Conservation (phyloP, 2,329 filamentous ascomycete species). For the Aspergillus sojae region DNA sequence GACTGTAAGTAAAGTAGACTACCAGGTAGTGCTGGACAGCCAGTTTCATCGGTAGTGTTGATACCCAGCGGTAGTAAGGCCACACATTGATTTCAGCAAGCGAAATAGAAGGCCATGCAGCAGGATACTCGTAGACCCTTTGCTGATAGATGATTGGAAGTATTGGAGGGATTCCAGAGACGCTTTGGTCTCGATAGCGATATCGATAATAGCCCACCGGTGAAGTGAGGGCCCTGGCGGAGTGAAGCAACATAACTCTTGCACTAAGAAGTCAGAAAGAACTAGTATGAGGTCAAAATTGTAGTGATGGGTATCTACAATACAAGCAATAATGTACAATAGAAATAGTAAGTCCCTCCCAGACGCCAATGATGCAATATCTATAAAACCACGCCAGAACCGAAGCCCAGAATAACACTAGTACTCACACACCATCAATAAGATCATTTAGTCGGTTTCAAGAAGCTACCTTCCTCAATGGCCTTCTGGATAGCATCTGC, state of each 20-base stretch:
- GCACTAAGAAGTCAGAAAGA: not conserved
- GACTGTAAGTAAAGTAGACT: too few relatives aligned
- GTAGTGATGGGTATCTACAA: conserved; percentile 1
- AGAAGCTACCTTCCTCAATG: conserved; percentile 37
- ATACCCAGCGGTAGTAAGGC: too few relatives aligned
- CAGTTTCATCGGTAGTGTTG: too few relatives aligned
- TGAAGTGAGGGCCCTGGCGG: not conserved
- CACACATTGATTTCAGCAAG: too few relatives aligned
- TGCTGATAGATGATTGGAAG: not conserved
- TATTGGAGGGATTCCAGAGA: not conserved
- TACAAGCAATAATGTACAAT: not conserved
- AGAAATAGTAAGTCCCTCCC: not conserved
- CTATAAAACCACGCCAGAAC: not conserved
- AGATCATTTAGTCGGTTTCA: conserved; percentile 23
- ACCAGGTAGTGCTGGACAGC: too few relatives aligned
- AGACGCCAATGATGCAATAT: not conserved
- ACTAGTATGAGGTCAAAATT: not conserved
- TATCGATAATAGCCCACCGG: not conserved
- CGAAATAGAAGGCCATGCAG: not conserved
- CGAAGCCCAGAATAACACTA: not conserved
- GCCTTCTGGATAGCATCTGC: conserved; percentile 48
- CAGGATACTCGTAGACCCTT: not conserved
- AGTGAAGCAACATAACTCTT: not conserved
- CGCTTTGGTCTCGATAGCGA: not conserved
- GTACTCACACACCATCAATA: not conserved